A percentile compares a stretch with the other conserved stretches of the same genome.
Evolutionary conservation across 2,329 filamentous ascomycete species (phyloP).

Genomic region (Penicillium concentricum): DNA sequence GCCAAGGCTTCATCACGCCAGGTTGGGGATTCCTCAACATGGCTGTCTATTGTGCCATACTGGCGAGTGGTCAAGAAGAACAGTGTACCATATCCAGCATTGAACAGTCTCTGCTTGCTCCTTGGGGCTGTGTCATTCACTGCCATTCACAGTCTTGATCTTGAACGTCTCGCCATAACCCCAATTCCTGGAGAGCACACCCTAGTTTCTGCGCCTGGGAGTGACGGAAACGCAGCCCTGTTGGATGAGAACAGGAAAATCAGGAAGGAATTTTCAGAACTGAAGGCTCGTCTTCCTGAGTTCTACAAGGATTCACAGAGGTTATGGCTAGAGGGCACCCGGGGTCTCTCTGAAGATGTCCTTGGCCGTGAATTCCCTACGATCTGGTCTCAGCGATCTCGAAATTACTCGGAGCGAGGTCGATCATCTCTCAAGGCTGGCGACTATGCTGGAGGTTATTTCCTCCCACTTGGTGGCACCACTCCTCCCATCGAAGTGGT

Average conservation of each 20-base stretch:
- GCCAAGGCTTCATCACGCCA: constrained; percentile 38
- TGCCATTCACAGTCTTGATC: constrained; percentile 45
- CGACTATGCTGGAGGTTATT: constrained; percentile 40
- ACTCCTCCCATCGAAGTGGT: constrained; percentile 47
- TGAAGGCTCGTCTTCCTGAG: constrained; percentile 42
- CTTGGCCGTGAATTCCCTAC: constrained; percentile 43
- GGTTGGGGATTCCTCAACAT: constrained; percentile 41
- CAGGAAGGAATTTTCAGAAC: constrained; percentile 40
- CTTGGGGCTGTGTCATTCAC: constrained; percentile 50
- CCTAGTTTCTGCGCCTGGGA: constrained; percentile 45
- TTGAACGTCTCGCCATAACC: constrained; percentile 45
- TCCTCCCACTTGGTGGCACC: constrained; percentile 45
- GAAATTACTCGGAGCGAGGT: constrained; percentile 38
- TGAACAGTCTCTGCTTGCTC: constrained; percentile 46
- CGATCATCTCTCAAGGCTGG: constrained; percentile 34
- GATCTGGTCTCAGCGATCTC: constrained; percentile 45
- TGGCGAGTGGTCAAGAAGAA: constrained; percentile 46
- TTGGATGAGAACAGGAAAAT: constrained; percentile 39
- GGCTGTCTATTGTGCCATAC: constrained; percentile 50
- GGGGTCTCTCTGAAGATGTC: constrained; percentile 41
- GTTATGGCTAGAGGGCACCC: constrained; percentile 46
- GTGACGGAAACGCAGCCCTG: constrained; percentile 39
- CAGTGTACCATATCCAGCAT: constrained; percentile 38
- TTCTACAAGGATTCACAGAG: constrained; percentile 43
- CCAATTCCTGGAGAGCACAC: constrained; percentile 41